These are phyloP conservation scores for Endocalyx cinctus DNA, from an alignment of 2,329 filamentous ascomycete genomes.

Conservation along the genomic window DNA sequence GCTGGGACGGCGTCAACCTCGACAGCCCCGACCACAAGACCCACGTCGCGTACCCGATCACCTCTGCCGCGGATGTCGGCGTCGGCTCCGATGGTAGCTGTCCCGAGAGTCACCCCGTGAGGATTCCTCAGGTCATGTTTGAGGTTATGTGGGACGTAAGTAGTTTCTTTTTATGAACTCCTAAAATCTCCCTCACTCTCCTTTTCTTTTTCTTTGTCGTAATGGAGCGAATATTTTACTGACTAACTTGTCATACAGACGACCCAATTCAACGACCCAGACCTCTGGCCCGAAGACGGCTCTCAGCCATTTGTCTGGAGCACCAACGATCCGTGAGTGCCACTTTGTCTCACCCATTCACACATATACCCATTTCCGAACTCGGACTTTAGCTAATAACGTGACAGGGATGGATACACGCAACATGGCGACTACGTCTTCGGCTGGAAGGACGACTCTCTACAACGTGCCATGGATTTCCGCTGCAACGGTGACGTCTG, in stretches of 20 bases:
- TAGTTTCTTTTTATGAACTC: conserved; percentile 2
- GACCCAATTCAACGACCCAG: conserved; percentile 20
- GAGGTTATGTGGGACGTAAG: conserved; percentile 51
- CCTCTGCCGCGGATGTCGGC: conserved; percentile 15
- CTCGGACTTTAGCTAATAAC: conserved; percentile 1
- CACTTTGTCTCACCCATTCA: too few species aligned
- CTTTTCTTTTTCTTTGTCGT: neutral
- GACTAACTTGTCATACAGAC: conserved; percentile 9
- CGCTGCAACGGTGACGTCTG: conserved; percentile 28
- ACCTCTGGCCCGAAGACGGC: conserved; percentile 23
- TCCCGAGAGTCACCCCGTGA: conserved; percentile 45
- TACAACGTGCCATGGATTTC: conserved; percentile 37
- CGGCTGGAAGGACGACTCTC: conserved; percentile 36
- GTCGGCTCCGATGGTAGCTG: conserved; percentile 41
- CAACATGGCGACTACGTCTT: conserved; percentile 38
- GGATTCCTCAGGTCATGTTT: conserved; percentile 55
- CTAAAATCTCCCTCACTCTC: neutral
- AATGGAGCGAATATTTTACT: neutral
- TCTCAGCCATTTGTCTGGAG: conserved; percentile 28
- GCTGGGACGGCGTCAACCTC: conserved; percentile 49
- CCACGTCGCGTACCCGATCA: conserved; percentile 46
- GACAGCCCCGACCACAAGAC: conserved; percentile 43
- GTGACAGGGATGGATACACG: conserved; percentile 16
- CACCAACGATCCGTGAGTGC: conserved; percentile 19
- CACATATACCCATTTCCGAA: neutral